These are phyloP conservation scores for Beauveria caledonica DNA, from an alignment of 2,329 filamentous ascomycete genomes.

Conservation along the genomic window DNA sequence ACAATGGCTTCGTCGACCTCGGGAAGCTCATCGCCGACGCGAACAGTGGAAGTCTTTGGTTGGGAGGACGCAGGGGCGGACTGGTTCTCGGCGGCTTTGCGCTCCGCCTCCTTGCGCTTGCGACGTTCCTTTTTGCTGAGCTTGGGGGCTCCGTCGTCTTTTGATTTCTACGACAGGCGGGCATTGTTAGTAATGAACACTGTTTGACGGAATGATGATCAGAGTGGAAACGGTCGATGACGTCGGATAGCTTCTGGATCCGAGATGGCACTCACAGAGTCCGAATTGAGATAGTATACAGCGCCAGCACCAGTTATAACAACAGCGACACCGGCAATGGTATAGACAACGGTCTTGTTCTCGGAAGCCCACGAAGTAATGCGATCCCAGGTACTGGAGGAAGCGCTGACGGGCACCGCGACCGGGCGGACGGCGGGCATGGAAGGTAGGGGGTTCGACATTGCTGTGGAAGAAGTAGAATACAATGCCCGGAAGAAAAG, in stretches of 20 bases:
- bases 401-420: constrained; percentile 42
- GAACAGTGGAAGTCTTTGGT: constrained; percentile 43
- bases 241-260: constrained; percentile 15
- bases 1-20: constrained; percentile 55
- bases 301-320: constrained; percentile 87
- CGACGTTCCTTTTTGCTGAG: constrained; percentile 83
- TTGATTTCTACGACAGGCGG: constrained; percentile 32
- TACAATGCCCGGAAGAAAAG: constrained; percentile 14
- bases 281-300: constrained; percentile 75
- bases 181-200: constrained; percentile 1
- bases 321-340: constrained; percentile 86
- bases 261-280: constrained; percentile 38
- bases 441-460: constrained; percentile 40
- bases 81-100: constrained; percentile 42
- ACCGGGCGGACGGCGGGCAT: constrained; percentile 35
- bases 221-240: constrained; percentile 6
- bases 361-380: constrained; percentile 88
- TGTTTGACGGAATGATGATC: constrained; percentile 9
- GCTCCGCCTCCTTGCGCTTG: constrained; percentile 74
- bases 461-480: constrained; percentile 21
- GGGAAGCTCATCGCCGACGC: constrained; percentile 60
- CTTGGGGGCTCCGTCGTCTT: constrained; percentile 50
- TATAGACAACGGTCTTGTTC: constrained; percentile 93
- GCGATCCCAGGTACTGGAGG: constrained; percentile 78
- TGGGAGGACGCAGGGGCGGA: constrained; percentile 31